Conservation (phyloP, 805 yeast species). For the Nakazawaea holstii region DNA sequence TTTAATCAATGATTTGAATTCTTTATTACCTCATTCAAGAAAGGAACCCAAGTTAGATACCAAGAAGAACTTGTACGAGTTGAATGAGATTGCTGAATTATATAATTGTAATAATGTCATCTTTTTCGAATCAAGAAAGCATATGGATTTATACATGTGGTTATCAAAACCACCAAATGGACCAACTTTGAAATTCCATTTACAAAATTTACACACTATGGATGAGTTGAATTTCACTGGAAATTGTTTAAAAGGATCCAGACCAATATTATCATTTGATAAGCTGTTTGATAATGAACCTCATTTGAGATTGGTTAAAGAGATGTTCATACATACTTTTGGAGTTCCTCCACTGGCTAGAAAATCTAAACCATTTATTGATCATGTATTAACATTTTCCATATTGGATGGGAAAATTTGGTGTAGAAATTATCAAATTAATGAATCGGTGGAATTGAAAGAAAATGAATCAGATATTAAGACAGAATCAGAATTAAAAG, state of each 20-base stretch:
- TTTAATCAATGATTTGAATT: conserved; percentile 72
- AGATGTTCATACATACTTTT: conserved; percentile 72
- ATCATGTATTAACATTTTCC: conserved; percentile 90
- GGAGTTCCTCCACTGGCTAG: conserved; percentile 96
- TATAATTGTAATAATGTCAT: conserved; percentile 95
- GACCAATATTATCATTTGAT: conserved; percentile 91
- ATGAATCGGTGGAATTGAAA: conserved; percentile 54
- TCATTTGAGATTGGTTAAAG: conserved; percentile 75
- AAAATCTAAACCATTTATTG: conserved; percentile 89
- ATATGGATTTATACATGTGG: conserved; percentile 93
- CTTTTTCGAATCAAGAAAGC: conserved; percentile 94
- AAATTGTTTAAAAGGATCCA: conserved; percentile 89
- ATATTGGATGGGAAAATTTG: conserved; percentile 91
- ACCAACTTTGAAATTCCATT: conserved; percentile 89
- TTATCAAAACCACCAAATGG: conserved; percentile 96
- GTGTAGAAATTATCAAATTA: conserved; percentile 92
- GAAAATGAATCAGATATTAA: conserved; percentile 31
- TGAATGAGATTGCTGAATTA: conserved; percentile 93
- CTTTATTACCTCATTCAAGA: conserved; percentile 87
- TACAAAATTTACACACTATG: conserved; percentile 92
- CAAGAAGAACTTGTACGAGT: conserved; percentile 79
- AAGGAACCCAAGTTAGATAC: conserved; percentile 95
- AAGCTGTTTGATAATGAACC: conserved; percentile 63
- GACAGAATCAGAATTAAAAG: conserved; percentile 35
- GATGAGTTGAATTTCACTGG: conserved; percentile 97